A percentile compares a stretch with the other conserved stretches of the same genome.
Evolutionary conservation across 352 stramenopile genomes (phyloP).

Genomic region (Pythium rishiriense): DNA sequence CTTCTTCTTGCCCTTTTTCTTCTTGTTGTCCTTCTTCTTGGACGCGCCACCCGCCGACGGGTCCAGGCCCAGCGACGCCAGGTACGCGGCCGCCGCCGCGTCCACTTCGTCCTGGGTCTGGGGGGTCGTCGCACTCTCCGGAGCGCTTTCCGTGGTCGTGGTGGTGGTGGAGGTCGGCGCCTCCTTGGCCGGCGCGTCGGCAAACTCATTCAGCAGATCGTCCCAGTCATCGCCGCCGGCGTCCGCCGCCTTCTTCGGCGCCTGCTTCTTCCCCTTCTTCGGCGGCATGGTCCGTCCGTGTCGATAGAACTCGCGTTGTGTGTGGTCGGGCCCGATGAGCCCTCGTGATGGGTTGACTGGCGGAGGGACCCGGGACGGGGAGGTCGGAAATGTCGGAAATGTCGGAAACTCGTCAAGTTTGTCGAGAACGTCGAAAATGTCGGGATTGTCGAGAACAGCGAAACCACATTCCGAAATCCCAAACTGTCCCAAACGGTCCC

Average conservation of each 20-base stretch:
- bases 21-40: slow-evolving; percentile 87
- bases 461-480: background rate
- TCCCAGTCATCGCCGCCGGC: slow-evolving; percentile 59
- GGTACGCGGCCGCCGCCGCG: slow-evolving; percentile 68
- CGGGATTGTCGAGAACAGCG: no score
- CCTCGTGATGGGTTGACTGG: background rate
- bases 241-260: slow-evolving; percentile 45
- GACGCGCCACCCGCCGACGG: slow-evolving; percentile 60
- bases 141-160: slow-evolving; percentile 11
- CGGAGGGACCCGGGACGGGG: no score
- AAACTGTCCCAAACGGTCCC: background rate
- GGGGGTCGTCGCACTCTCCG: slow-evolving; percentile 18
- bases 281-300: slow-evolving; percentile 51
- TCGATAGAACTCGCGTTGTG: background rate
- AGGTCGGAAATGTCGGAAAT: background rate
- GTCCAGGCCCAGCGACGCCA: slow-evolving; percentile 74
- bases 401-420: background rate
- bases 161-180: slow-evolving; percentile 34
- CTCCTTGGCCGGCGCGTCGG: slow-evolving; percentile 21
- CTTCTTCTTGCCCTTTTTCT: slow-evolving; percentile 71
- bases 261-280: slow-evolving; percentile 75
- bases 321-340: background rate
- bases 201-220: slow-evolving; percentile 76
- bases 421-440: background rate
- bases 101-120: slow-evolving; percentile 44